Percentiles rank a stretch among this genome's conserved stretches.
Conservation (phyloP, 1,284 basidiomycete genomes). For the Entoloma clypeatum region DNA sequence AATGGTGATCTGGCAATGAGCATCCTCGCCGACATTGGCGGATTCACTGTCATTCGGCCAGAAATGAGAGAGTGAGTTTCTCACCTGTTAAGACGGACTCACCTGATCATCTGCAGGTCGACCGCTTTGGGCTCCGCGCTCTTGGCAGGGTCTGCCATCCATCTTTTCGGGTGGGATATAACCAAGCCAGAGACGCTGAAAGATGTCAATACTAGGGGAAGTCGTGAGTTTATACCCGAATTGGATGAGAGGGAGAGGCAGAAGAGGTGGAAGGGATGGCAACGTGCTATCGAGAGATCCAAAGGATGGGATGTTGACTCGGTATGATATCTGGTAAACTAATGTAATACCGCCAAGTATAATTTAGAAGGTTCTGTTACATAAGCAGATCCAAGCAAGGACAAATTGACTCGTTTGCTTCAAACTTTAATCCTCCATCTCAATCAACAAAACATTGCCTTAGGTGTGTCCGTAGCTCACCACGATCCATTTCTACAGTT, state of each 20-base stretch:
- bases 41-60: conserved; percentile 88
- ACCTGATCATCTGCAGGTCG: conserved; percentile 48
- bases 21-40: conserved; percentile 89
- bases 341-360: conserved; percentile 1
- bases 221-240: conserved; percentile 64
- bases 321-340: conserved; percentile 40
- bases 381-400: conserved; percentile 3
- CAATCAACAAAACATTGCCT: conserved; percentile 40
- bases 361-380: not conserved
- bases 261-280: conserved; percentile 75
- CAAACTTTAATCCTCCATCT: conserved; percentile 37
- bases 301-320: conserved; percentile 66
- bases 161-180: conserved; percentile 94
- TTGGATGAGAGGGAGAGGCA: conserved; percentile 53
- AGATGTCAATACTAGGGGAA: conserved; percentile 87
- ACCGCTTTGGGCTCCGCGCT: conserved; percentile 97
- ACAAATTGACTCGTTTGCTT: conserved; percentile 11
- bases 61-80: conserved; percentile 88
- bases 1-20: conserved; percentile 90
- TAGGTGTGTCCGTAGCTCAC: conserved; percentile 34
- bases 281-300: conserved; percentile 79
- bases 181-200: conserved; percentile 80
- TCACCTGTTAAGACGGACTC: not conserved
- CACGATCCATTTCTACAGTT: conserved; percentile 1
- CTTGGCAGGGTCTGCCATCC: conserved; percentile 88